A percentile compares a stretch with the other conserved stretches of the same genome.
Conservation (phyloP, 2,329 filamentous ascomycete genomes). For the Trichoderma aggressivum region DNA sequence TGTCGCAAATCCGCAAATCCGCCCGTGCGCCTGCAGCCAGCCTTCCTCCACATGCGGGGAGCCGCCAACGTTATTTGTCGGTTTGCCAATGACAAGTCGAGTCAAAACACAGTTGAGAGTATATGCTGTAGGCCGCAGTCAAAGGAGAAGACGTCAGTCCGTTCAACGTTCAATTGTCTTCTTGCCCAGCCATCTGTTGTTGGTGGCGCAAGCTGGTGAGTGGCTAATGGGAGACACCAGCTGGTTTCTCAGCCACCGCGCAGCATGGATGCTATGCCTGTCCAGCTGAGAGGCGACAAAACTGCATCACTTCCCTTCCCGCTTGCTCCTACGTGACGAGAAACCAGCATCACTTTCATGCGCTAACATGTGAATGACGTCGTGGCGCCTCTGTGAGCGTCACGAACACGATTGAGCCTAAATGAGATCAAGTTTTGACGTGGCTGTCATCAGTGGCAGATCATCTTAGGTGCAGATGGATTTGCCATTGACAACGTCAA, state of each 20-base stretch:
- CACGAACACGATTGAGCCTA: neutral
- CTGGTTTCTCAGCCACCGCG: neutral
- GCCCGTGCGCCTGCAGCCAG: conserved; percentile 4
- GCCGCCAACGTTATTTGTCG: neutral
- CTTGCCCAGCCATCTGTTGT: neutral
- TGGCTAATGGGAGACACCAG: neutral
- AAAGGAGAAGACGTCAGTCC: neutral
- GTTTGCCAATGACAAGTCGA: neutral
- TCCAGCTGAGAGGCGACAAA: neutral
- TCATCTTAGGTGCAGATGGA: neutral
- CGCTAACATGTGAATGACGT: neutral
- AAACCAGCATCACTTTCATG: neutral
- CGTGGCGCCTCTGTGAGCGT: neutral
- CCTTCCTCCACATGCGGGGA: neutral
- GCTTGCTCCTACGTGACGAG: neutral
- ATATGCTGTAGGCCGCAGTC: neutral
- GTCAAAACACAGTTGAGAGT: neutral
- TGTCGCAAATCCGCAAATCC: neutral
- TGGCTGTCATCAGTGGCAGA: neutral
- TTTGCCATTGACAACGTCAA: neutral
- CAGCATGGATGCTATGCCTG: neutral
- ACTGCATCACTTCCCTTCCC: neutral
- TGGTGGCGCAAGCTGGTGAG: neutral
- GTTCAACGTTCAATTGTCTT: neutral
- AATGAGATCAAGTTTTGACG: neutral